phyloP scores from a whole-genome alignment of 768 basidiomycete genomes.

The Hericium erinaceus region DNA sequence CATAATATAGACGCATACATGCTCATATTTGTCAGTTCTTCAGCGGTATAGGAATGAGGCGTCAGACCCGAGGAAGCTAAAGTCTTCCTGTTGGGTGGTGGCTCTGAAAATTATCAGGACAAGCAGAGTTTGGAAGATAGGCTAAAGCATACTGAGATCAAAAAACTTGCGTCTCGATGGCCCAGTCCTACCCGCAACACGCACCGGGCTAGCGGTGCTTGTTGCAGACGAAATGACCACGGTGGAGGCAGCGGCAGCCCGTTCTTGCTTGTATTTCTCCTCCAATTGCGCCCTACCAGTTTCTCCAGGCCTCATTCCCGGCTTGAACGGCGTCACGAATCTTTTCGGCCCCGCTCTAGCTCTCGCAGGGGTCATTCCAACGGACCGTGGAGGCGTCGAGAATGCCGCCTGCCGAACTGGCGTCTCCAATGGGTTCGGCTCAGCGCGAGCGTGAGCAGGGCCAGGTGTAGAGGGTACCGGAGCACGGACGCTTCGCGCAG shows the following conservation, averaged over 20 bases:
- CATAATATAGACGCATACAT: conserved; percentile 28
- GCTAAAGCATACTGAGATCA: conserved; percentile 5
- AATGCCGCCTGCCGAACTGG: conserved; percentile 1
- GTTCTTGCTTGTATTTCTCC: background rate
- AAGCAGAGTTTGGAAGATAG: background rate
- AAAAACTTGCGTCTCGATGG: conserved; percentile 4
- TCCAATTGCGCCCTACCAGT: conserved; percentile 23
- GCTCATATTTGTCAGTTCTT: conserved; percentile 40
- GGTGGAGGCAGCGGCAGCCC: background rate
- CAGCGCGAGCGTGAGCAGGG: background rate
- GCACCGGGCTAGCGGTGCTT: background rate
- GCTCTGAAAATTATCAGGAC: background rate
- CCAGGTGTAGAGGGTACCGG: background rate
- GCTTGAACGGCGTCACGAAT: conserved; percentile 53
- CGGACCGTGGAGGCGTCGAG: conserved; percentile 1
- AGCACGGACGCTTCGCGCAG: background rate
- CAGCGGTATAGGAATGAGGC: conserved; percentile 36
- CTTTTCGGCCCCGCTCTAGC: conserved; percentile 20
- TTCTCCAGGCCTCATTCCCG: conserved; percentile 37
- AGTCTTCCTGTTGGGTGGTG: conserved; percentile 27
- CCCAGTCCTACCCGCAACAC: background rate
- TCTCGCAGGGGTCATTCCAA: conserved; percentile 1
- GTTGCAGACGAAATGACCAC: background rate
- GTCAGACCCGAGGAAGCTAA: conserved; percentile 39
- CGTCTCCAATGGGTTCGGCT: background rate